Conservation (phyloP, 805 yeast genomes). For the Ogataea nitratoaversa region DNA sequence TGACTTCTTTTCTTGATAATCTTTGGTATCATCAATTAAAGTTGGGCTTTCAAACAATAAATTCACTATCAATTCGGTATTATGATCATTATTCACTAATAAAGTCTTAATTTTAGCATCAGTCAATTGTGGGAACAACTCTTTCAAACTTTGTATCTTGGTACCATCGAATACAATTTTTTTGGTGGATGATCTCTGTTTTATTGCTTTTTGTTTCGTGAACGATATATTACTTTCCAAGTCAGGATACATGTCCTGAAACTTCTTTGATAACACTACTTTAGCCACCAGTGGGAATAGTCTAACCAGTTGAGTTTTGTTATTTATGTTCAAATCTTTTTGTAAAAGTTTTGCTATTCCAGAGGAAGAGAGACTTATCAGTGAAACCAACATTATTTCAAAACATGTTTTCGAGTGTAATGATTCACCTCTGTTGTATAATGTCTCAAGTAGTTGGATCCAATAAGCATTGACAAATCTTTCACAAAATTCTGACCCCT, state of each 20-base stretch:
- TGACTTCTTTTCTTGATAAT: conserved; percentile 21
- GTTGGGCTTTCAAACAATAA: conserved; percentile 61
- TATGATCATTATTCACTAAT: conserved; percentile 41
- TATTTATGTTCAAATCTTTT: conserved; percentile 42
- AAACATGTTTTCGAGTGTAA: conserved; percentile 42
- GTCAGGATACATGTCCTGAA: conserved; percentile 46
- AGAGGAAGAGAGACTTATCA: conserved; percentile 43
- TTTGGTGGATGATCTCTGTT: neutral
- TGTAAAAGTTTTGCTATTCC: conserved; percentile 39
- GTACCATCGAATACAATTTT: conserved; percentile 25
- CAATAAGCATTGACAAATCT: conserved; percentile 51
- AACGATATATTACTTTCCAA: conserved; percentile 48
- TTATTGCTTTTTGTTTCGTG: conserved; percentile 24
- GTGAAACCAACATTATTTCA: conserved; percentile 48
- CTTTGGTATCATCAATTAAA: conserved; percentile 31
- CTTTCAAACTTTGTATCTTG: conserved; percentile 40
- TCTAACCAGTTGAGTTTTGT: conserved; percentile 36
- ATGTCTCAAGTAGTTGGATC: conserved; percentile 54
- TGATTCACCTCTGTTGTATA: conserved; percentile 56
- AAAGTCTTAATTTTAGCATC: conserved; percentile 44
- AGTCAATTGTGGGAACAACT: conserved; percentile 64
- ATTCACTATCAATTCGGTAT: conserved; percentile 56
- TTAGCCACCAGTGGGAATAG: conserved; percentile 53
- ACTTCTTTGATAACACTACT: conserved; percentile 45
- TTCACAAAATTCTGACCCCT: conserved; percentile 41